A percentile compares a stretch with the other conserved stretches of the same genome.
phyloP scores from a whole-genome alignment of 129 eudicot genomes.

The Flaveria brownii region DNA sequence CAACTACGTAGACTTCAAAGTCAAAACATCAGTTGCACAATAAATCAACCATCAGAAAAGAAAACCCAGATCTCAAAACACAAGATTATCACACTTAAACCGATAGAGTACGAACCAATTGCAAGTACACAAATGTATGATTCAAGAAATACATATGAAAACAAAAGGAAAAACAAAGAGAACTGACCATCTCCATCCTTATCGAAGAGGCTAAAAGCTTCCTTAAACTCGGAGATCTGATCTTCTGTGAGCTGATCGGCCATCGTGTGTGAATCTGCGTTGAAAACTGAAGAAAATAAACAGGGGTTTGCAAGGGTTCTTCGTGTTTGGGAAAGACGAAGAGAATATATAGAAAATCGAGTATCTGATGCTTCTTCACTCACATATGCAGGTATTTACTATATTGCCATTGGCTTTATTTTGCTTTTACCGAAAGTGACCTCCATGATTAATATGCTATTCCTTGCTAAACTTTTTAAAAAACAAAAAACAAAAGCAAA shows the following conservation, averaged over 20 bases:
- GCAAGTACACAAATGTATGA: not conserved
- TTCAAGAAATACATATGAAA: slow-evolving; percentile 2
- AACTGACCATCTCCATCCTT: slow-evolving; percentile 58
- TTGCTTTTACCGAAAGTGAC: slow-evolving; percentile 21
- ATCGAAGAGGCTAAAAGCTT: slow-evolving; percentile 59
- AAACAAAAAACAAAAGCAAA: not conserved
- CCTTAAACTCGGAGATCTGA: slow-evolving; percentile 67
- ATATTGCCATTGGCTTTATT: slow-evolving; percentile 16
- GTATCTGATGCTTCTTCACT: slow-evolving; percentile 19
- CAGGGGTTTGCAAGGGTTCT: slow-evolving; percentile 16
- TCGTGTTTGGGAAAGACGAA: slow-evolving; percentile 13
- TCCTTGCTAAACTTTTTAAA: slow-evolving; percentile 2
- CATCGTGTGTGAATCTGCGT: slow-evolving; percentile 26
- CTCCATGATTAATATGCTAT: slow-evolving; percentile 33
- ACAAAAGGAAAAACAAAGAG: not conserved
- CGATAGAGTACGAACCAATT: not conserved
- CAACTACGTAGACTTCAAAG: not conserved
- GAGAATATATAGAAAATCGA: slow-evolving; percentile 27
- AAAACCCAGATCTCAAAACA: slow-evolving; percentile 19
- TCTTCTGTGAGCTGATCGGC: slow-evolving; percentile 65
- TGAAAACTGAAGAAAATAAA: slow-evolving; percentile 2
- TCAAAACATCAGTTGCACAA: not conserved
- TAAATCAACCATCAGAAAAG: too few relatives aligned
- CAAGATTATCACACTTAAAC: not conserved
- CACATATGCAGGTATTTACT: not conserved